Evolutionary conservation across 305 asterid species (phyloP), one percentile per base, ranked within the genome.

Genomic region (Vinca major): DNA sequence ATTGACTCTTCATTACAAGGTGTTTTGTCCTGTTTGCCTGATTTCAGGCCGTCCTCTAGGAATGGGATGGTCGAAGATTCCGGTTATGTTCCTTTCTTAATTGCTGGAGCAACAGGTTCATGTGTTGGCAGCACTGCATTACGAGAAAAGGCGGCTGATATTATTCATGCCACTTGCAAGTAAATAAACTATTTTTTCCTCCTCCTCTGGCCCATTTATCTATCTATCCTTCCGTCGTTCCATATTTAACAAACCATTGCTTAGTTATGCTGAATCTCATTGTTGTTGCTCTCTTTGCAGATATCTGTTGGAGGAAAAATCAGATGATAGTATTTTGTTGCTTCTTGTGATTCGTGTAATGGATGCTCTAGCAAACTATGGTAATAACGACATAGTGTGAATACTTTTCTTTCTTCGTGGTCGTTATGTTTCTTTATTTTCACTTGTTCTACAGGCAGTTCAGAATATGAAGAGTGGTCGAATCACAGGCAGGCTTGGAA

Each of bases 1-100:
- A 81, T 94, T 74, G 94, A 91, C 85, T 94, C 99, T 68, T 88
- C 99, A 70, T 81, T 94, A 73, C 99, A 91, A 85, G 99, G 99
- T 69, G 96, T 86, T 84, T 79, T 86, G 74, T 89, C 98, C 64
- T 91, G 99, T 80, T 90, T 94, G 81, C 99, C 98, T 74, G 99
- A 94, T 83, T 94, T 94, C 82, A 82, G 82, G 83, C 98, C 92
- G 64, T 83, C 96, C 80, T 78, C 75, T 80, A 81, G 77, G 82
- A 86, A 82, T 50, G 93, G 83, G 81, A 77, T 85, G 88, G 89
- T 75, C 73, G 86, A 82, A 72, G 96, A 88, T 75, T 78, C 85
- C 69, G 83, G 74, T 49, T 57, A 54, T 60, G 66, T 81, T 79
- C 83, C 88, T 77, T 89, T 94, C 81, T 68, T 82, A 71, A 89